Percentiles rank a stretch among this genome's conserved stretches.
Conservation (phyloP, 2,329 filamentous ascomycete species). For the Dactylellina sp. region DNA sequence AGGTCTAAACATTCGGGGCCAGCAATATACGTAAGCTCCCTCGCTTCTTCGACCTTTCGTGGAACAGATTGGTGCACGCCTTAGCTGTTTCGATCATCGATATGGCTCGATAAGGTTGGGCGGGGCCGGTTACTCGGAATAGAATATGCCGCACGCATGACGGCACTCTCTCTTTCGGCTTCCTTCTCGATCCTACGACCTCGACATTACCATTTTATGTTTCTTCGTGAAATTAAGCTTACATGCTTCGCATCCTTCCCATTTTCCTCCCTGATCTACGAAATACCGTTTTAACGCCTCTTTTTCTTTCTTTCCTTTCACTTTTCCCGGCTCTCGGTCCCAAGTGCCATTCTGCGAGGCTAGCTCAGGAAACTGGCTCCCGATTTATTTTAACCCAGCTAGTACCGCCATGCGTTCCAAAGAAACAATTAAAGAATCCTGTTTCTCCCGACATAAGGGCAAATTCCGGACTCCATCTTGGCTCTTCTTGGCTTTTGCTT, state of each 20-base stretch:
- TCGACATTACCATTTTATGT: neutral
- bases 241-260: neutral
- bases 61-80: conserved; percentile 37
- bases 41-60: conserved; percentile 51
- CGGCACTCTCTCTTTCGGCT: conserved; percentile 41
- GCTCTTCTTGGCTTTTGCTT: conserved; percentile 47
- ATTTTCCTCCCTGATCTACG: conserved; percentile 4
- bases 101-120: conserved; percentile 54
- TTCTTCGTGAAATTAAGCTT: conserved; percentile 10
- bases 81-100: conserved; percentile 42
- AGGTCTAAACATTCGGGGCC: conserved; percentile 29
- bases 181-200: neutral
- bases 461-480: conserved; percentile 55
- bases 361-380: neutral
- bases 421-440: conserved; percentile 17
- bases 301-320: neutral
- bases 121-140: conserved; percentile 54
- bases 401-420: neutral
- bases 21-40: conserved; percentile 54
- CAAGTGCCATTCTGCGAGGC: neutral
- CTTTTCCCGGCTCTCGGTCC: neutral
- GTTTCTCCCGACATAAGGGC: conserved; percentile 45
- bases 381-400: too few relatives aligned
- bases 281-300: neutral
- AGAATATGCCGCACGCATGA: conserved; percentile 55